A percentile compares a stretch with the other conserved stretches of the same genome.
Conservation (phyloP, 2,329 filamentous ascomycete species). For the Aureobasidium sp. region DNA sequence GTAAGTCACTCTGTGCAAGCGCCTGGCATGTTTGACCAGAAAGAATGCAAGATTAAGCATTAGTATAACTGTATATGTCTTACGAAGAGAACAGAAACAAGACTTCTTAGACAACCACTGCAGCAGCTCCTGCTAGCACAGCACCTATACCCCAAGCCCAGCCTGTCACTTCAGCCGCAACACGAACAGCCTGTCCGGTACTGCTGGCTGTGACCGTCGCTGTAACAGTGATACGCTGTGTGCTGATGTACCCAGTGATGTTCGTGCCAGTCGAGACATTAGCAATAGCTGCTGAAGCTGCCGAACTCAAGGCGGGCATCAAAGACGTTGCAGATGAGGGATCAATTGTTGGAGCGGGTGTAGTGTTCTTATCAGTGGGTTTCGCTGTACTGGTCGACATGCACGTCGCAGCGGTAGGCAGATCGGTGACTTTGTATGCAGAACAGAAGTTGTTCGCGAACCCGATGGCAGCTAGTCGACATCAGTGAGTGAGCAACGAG, state of each 20-base stretch:
- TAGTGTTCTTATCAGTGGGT: background rate
- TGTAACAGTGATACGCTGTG: background rate
- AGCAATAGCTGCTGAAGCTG: background rate
- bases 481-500: background rate
- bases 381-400: constrained; percentile 12
- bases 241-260: background rate
- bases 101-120: background rate
- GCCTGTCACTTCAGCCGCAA: background rate
- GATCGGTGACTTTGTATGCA: constrained; percentile 30
- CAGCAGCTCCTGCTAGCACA: constrained; percentile 1
- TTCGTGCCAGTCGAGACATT: constrained; percentile 1
- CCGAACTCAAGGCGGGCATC: constrained; percentile 1
- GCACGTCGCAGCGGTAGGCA: constrained; percentile 35
- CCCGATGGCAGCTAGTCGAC: constrained; percentile 31
- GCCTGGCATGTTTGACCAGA: background rate
- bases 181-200: background rate
- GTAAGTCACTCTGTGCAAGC: too few species aligned
- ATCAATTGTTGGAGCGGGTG: background rate
- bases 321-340: background rate
- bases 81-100: background rate
- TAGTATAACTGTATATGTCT: background rate
- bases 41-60: background rate
- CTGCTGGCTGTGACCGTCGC: constrained; percentile 2
- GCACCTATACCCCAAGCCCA: constrained; percentile 8
- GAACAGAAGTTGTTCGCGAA: constrained; percentile 37